These are phyloP conservation scores for Oxalis stricta DNA, from an alignment of 441 rosid species.

Conservation along the genomic window DNA sequence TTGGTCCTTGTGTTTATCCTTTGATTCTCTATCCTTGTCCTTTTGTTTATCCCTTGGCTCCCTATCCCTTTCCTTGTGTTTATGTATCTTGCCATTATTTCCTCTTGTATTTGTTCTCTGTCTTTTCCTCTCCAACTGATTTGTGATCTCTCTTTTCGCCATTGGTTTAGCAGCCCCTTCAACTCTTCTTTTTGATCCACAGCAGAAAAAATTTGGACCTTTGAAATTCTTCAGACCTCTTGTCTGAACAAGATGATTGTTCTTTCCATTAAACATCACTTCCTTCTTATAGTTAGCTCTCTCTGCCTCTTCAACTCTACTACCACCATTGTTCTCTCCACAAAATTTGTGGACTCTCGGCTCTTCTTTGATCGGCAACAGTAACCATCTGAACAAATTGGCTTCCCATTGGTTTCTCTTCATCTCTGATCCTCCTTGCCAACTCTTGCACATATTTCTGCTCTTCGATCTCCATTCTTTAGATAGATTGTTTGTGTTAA, in stretches of 20 bases:
- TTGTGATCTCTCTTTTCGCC: constrained; percentile 24
- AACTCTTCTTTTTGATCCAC: constrained; percentile 23
- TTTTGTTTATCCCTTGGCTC: constrained; percentile 20
- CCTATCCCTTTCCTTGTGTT: constrained; percentile 19
- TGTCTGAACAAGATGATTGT: constrained; percentile 13
- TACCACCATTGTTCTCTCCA: constrained; percentile 11
- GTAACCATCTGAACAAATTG: constrained; percentile 20
- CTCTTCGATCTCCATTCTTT: constrained; percentile 21
- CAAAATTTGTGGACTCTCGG: constrained; percentile 11
- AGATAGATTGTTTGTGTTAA: constrained; percentile 15
- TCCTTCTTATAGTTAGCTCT: constrained; percentile 20
- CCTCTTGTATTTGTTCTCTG: constrained; percentile 25
- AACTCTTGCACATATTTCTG: constrained; percentile 33
- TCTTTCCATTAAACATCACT: constrained; percentile 24
- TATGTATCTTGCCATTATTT: constrained; percentile 18
- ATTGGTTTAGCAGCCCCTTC: constrained; percentile 20
- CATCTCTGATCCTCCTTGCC: constrained; percentile 42
- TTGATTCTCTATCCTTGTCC: constrained; percentile 18
- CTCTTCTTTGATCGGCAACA: constrained; percentile 17
- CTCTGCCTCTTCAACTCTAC: constrained; percentile 15
- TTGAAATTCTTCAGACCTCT: constrained; percentile 18
- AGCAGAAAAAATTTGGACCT: constrained; percentile 12
- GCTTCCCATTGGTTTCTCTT: constrained; percentile 37
- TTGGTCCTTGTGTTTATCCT: constrained; percentile 22
- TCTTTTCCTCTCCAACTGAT: constrained; percentile 20